Evolutionary conservation across 352 stramenopile species (phyloP).

Genomic region (Globisporangium carolinianum): DNA sequence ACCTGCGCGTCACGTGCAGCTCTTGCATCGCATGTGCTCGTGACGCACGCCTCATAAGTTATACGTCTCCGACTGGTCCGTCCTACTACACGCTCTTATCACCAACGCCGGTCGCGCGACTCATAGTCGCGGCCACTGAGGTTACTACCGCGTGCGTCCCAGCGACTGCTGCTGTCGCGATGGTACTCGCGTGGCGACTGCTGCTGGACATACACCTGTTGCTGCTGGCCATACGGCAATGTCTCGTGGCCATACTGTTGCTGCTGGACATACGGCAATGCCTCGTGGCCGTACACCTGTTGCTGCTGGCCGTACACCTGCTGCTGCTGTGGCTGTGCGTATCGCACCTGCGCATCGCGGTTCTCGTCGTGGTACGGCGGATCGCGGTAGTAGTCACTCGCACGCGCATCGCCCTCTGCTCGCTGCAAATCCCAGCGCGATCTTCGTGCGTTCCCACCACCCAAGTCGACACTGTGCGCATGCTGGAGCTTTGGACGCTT

Average conservation of each 20-base stretch:
- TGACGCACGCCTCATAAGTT: background rate
- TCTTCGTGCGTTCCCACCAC: slow-evolving; percentile 17
- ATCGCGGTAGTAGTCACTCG: slow-evolving; percentile 20
- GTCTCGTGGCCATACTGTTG: background rate
- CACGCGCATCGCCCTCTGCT: slow-evolving; percentile 22
- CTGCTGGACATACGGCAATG: no score
- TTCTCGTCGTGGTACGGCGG: slow-evolving; percentile 5
- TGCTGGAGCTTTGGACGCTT: slow-evolving; percentile 64
- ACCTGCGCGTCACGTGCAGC: no score
- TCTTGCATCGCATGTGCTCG: background rate
- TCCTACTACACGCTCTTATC: background rate
- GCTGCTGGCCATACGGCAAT: background rate
- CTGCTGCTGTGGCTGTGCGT: background rate
- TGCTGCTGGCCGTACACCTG: background rate
- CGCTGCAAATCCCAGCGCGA: slow-evolving; percentile 5
- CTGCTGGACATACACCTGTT: background rate
- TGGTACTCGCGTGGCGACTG: background rate
- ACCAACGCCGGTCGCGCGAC: slow-evolving; percentile 6
- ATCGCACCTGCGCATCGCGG: background rate
- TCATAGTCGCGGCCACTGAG: background rate
- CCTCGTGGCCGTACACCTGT: background rate
- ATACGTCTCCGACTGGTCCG: background rate
- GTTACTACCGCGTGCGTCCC: slow-evolving; percentile 5
- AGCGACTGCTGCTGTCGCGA: slow-evolving; percentile 4
- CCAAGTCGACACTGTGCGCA: slow-evolving; percentile 47